Conservation (phyloP, 1,284 basidiomycete genomes). For the Ustilago bromivora region DNA sequence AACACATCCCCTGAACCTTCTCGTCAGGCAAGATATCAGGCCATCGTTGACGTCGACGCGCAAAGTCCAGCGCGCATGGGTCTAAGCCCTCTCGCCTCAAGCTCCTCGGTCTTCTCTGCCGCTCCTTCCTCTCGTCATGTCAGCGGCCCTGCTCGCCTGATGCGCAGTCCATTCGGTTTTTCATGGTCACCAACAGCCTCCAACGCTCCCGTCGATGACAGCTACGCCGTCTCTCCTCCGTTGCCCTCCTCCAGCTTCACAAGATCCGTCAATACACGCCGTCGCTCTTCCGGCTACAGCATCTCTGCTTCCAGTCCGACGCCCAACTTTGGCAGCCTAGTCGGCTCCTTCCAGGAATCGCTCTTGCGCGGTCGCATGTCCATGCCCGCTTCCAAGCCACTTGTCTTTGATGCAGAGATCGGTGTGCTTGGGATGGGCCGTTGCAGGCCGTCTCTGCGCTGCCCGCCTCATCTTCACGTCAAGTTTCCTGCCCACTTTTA, state of each 20-base stretch:
- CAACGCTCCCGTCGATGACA: slow-evolving; percentile 2
- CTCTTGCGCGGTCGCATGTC: slow-evolving; percentile 69
- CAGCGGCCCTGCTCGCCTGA: slow-evolving; percentile 37
- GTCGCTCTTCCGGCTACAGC: slow-evolving; percentile 36
- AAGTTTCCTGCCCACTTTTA: slow-evolving; percentile 70
- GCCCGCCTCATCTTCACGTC: slow-evolving; percentile 68
- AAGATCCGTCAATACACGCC: slow-evolving; percentile 32
- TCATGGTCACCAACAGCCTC: slow-evolving; percentile 15
- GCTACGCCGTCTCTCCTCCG: slow-evolving; percentile 26
- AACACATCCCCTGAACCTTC: neutral
- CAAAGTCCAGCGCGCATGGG: neutral
- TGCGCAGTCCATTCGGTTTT: slow-evolving; percentile 23
- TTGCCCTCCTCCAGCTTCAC: slow-evolving; percentile 26
- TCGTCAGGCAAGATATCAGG: neutral
- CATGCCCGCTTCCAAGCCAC: slow-evolving; percentile 62
- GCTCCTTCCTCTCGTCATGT: slow-evolving; percentile 25
- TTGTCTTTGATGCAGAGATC: slow-evolving; percentile 68
- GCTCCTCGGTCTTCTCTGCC: neutral
- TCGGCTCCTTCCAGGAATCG: slow-evolving; percentile 70
- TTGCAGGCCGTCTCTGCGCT: slow-evolving; percentile 55
- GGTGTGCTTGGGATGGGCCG: slow-evolving; percentile 67
- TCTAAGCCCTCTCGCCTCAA: neutral
- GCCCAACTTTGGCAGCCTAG: slow-evolving; percentile 58
- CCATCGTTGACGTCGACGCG: neutral
- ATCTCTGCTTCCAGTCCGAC: slow-evolving; percentile 30